Evolutionary conservation across 805 yeast genomes (phyloP).

Genomic region (Myxozyma geophila): DNA sequence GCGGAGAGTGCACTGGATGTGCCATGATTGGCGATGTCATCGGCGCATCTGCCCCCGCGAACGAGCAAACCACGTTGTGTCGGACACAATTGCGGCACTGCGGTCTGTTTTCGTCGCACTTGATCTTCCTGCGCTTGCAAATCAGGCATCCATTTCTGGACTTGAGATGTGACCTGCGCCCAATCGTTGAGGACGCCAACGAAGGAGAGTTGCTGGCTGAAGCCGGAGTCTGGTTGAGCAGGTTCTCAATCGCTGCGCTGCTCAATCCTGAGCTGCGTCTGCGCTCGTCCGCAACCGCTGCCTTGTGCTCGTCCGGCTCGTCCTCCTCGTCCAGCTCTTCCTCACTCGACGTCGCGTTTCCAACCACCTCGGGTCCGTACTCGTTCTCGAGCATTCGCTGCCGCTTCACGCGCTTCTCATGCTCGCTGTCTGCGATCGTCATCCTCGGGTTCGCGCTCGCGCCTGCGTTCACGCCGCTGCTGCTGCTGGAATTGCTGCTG

Average conservation of each 20-base stretch:
- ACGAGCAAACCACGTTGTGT: slow-evolving; percentile 38
- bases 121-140: slow-evolving; percentile 36
- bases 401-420: slow-evolving; percentile 5
- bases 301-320: not conserved
- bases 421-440: not conserved
- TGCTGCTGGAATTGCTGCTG: not conserved
- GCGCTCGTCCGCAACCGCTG: not conserved
- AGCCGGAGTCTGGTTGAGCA: slow-evolving; percentile 1
- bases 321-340: not conserved
- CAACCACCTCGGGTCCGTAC: not conserved
- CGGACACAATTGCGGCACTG: slow-evolving; percentile 60
- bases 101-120: slow-evolving; percentile 65
- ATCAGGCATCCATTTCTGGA: slow-evolving; percentile 32
- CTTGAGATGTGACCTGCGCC: slow-evolving; percentile 29
- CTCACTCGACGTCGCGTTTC: slow-evolving; percentile 5
- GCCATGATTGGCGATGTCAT: slow-evolving; percentile 5
- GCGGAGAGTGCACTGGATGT: not conserved
- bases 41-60: slow-evolving; percentile 7
- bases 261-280: not conserved
- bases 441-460: not conserved
- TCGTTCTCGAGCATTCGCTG: slow-evolving; percentile 7
- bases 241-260: slow-evolving; percentile 6
- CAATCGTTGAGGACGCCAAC: not conserved
- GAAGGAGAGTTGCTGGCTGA: too few relatives aligned
- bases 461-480: not conserved